A percentile compares a stretch with the other conserved stretches of the same genome.
phyloP scores from a whole-genome alignment of 2,329 filamentous ascomycete genomes.

The Chlorencoelia australis region DNA sequence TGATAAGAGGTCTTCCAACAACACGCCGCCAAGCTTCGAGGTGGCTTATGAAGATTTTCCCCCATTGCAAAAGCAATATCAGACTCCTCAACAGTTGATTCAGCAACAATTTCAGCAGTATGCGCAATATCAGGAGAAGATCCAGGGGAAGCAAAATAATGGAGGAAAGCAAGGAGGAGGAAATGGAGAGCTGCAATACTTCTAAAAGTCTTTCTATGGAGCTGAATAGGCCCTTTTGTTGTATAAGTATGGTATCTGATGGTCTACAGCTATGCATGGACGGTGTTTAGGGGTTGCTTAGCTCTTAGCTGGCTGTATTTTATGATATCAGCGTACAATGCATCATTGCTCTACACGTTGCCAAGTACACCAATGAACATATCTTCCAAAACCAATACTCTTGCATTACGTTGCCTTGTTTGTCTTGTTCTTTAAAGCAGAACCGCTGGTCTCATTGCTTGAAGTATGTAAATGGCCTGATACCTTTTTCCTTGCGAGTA shows the following conservation, averaged over 20 bases:
- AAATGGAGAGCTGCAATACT: constrained; percentile 24
- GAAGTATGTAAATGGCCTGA: too few relatives aligned
- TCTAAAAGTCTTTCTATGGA: constrained; percentile 6
- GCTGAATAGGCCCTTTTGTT: too few relatives aligned
- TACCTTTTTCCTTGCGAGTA: too few relatives aligned
- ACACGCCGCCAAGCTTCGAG: constrained; percentile 23
- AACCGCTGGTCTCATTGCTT: too few relatives aligned
- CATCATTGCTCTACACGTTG: too few relatives aligned
- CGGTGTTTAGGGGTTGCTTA: background rate
- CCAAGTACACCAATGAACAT: too few relatives aligned
- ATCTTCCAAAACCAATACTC: too few relatives aligned
- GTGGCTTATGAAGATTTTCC: constrained; percentile 29
- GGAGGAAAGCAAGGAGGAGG: constrained; percentile 12
- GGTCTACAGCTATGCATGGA: background rate
- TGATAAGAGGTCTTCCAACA: constrained; percentile 35
- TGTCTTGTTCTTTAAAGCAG: too few relatives aligned
- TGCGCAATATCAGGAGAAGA: constrained; percentile 22
- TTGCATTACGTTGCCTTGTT: too few relatives aligned
- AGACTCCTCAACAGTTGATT: constrained; percentile 25
- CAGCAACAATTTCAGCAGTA: constrained; percentile 26
- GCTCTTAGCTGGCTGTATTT: background rate
- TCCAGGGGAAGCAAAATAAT: constrained; percentile 15
- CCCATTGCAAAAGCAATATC: constrained; percentile 26
- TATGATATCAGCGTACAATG: background rate
- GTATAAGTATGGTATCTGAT: background rate